phyloP scores from a whole-genome alignment of 495 filamentous ascomycete species.

The Stereocaulon alpinum region DNA sequence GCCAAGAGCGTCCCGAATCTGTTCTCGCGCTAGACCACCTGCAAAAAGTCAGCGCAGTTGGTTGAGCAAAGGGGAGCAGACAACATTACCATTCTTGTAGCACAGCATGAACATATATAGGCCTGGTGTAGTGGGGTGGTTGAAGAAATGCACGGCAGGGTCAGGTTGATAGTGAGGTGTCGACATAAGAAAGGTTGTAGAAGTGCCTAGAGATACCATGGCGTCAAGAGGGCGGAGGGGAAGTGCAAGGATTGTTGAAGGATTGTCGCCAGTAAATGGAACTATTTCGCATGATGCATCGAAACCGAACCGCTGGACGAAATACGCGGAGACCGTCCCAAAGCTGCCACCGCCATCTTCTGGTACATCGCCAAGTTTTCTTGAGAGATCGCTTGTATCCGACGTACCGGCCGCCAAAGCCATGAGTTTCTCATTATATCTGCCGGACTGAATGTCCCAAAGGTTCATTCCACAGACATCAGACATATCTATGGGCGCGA shows the following conservation, averaged over 20 bases:
- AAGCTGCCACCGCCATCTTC: slow-evolving; percentile 71
- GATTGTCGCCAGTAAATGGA: slow-evolving; percentile 92
- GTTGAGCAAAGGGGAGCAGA: neutral
- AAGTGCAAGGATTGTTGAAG: slow-evolving; percentile 83
- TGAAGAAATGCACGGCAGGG: slow-evolving; percentile 80
- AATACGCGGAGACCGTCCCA: slow-evolving; percentile 65
- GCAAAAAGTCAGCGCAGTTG: neutral
- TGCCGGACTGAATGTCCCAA: slow-evolving; percentile 71
- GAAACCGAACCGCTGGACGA: slow-evolving; percentile 69
- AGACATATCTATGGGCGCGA: slow-evolving; percentile 85
- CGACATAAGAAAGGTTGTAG: slow-evolving; percentile 93
- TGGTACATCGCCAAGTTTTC: slow-evolving; percentile 71
- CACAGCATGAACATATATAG: slow-evolving; percentile 99
- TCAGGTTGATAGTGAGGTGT: slow-evolving; percentile 83
- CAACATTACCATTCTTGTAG: slow-evolving; percentile 75
- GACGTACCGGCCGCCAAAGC: slow-evolving; percentile 63
- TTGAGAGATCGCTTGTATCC: slow-evolving; percentile 55
- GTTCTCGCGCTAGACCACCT: slow-evolving; percentile 72
- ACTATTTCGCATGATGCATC: slow-evolving; percentile 59
- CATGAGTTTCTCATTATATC: slow-evolving; percentile 65
- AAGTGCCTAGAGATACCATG: slow-evolving; percentile 89
- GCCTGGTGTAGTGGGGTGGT: slow-evolving; percentile 71
- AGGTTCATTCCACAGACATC: slow-evolving; percentile 97
- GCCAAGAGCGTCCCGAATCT: slow-evolving; percentile 63
- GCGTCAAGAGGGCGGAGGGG: slow-evolving; percentile 79